These are phyloP conservation scores for Rhynchospora tenuis DNA, from an alignment of 176 grass and related monocot species.

Conservation along the genomic window DNA sequence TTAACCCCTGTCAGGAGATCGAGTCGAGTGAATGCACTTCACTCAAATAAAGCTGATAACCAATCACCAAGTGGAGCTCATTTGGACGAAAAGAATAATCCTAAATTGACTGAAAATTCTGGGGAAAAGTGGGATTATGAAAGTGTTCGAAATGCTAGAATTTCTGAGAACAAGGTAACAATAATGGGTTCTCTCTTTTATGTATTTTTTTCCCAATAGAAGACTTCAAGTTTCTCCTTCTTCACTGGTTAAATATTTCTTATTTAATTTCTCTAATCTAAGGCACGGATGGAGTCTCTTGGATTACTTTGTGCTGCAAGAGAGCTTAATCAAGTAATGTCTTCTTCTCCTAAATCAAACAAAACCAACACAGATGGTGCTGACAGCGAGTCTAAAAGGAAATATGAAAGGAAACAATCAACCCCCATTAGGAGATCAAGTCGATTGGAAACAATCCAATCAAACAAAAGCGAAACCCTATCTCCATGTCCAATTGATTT, in stretches of 20 bases:
- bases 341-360: slow-evolving; percentile 25
- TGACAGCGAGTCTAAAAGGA: slow-evolving; percentile 21
- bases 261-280: not conserved
- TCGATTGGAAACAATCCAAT: slow-evolving; percentile 27
- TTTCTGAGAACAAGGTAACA: slow-evolving; percentile 63
- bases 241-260: slow-evolving; percentile 11
- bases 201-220: not conserved
- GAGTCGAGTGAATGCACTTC: slow-evolving; percentile 29
- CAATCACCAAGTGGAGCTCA: not conserved
- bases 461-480: not conserved
- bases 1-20: slow-evolving; percentile 56
- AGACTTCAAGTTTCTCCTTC: not conserved
- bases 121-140: slow-evolving; percentile 50
- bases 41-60: not conserved
- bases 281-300: slow-evolving; percentile 72
- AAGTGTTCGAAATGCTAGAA: slow-evolving; percentile 61
- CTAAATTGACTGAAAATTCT: slow-evolving; percentile 4
- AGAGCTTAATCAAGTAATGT: slow-evolving; percentile 43
- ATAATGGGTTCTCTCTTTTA: not conserved
- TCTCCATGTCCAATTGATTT: slow-evolving; percentile 17
- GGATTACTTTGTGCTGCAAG: slow-evolving; percentile 45
- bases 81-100: not conserved
- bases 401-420: slow-evolving; percentile 21
- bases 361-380: slow-evolving; percentile 22
- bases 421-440: slow-evolving; percentile 61